A percentile compares a stretch with the other conserved stretches of the same genome.
Evolutionary conservation across 768 basidiomycete genomes (phyloP).

Genomic region (Chalciporus pseudorubinellus): DNA sequence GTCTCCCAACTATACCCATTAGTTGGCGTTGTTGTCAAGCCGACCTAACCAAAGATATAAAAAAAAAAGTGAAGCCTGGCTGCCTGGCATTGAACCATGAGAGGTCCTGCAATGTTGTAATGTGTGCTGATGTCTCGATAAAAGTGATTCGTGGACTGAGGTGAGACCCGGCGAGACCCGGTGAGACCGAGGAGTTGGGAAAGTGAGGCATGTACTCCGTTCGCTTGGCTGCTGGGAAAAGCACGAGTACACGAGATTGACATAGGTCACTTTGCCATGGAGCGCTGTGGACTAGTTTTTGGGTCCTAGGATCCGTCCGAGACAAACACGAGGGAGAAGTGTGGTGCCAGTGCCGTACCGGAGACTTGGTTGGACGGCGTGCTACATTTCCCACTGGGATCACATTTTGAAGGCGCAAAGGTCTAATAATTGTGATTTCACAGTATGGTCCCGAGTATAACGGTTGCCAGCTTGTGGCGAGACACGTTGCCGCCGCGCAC

Average conservation of each 20-base stretch:
- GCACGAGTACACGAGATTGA: not conserved
- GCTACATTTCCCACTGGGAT: slow-evolving; percentile 11
- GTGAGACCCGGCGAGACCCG: too few relatives aligned
- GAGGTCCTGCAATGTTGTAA: slow-evolving; percentile 3
- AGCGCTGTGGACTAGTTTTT: not conserved
- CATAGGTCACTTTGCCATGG: slow-evolving; percentile 1
- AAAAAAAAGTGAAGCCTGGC: not conserved
- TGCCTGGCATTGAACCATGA: not conserved
- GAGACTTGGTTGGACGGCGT: slow-evolving; percentile 3
- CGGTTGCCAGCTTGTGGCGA: slow-evolving; percentile 16
- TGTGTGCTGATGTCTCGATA: not conserved
- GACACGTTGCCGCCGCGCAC: slow-evolving; percentile 12
- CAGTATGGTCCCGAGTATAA: slow-evolving; percentile 1
- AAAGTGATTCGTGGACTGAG: slow-evolving; percentile 4
- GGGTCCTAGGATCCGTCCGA: not conserved
- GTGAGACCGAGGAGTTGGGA: slow-evolving; percentile 13
- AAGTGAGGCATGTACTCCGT: slow-evolving; percentile 1
- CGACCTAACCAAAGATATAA: slow-evolving; percentile 2
- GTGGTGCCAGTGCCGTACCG: not conserved
- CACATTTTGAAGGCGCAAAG: slow-evolving; percentile 12
- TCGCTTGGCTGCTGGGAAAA: not conserved
- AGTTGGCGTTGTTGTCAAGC: slow-evolving; percentile 5
- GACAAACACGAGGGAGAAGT: slow-evolving; percentile 13
- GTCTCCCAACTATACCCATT: not conserved
- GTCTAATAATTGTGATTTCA: slow-evolving; percentile 6